Percentiles rank a stretch among this genome's conserved stretches.
Conservation (phyloP, 352 stramenopile genomes). For the Thraustochytrium striatum region DNA sequence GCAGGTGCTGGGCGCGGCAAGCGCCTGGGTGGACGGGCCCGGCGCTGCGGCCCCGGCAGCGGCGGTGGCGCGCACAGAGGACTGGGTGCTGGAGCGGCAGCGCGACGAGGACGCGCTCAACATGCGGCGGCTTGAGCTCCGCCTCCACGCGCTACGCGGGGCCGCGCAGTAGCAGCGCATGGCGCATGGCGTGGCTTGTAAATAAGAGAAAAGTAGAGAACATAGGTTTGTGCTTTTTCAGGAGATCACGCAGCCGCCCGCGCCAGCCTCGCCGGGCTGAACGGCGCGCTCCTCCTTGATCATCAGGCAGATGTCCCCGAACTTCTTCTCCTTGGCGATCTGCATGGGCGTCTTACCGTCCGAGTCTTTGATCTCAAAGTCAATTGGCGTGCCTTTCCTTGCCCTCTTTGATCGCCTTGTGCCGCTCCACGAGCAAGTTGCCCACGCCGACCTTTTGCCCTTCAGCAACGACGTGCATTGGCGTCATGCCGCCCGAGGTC, state of each 20-base stretch:
- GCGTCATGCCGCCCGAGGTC: conserved; percentile 37
- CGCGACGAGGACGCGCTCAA: conserved; percentile 27
- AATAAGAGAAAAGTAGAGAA: neutral
- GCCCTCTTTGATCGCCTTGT: conserved; percentile 41
- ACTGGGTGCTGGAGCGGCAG: conserved; percentile 1
- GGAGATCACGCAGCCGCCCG: conserved; percentile 25
- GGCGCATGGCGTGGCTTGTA: neutral
- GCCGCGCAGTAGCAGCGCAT: neutral
- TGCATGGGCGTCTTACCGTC: conserved; percentile 30
- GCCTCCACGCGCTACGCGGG: neutral
- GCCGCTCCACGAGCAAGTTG: conserved; percentile 47
- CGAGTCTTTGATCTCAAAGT: conserved; percentile 33
- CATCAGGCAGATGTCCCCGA: conserved; percentile 39
- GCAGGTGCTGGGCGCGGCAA: too few relatives aligned
- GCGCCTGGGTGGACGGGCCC: too few relatives aligned
- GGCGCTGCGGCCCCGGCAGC: too few relatives aligned
- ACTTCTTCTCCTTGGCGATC: conserved; percentile 48
- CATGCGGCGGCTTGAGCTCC: conserved; percentile 3
- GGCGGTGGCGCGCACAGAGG: too few relatives aligned
- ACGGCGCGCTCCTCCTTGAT: conserved; percentile 35
- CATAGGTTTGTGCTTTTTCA: neutral
- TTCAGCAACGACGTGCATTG: conserved; percentile 36
- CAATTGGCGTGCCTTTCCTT: conserved; percentile 2
- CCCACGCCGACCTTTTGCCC: conserved; percentile 22
- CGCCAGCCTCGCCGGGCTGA: conserved; percentile 17